Evolutionary conservation across 805 yeast genomes (phyloP).

Genomic region (Metschnikowia noctiluminum): DNA sequence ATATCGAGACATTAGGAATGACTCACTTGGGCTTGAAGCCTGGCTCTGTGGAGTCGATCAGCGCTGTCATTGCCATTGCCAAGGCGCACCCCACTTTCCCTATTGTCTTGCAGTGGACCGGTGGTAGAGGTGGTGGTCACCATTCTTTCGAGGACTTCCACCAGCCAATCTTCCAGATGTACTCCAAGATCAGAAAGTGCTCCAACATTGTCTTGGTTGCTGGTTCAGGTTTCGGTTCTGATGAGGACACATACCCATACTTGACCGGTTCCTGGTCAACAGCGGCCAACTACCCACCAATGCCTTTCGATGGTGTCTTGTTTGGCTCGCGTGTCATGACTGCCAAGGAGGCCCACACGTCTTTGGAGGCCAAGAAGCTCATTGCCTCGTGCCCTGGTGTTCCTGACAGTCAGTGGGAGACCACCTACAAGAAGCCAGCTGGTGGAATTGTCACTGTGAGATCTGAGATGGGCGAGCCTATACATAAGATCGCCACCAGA

Average conservation of each 20-base stretch:
- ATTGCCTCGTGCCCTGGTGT: conserved; percentile 92
- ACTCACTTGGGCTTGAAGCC: conserved; percentile 96
- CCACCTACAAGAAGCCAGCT: conserved; percentile 88
- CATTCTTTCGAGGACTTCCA: conserved; percentile 99
- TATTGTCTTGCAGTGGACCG: conserved; percentile 98
- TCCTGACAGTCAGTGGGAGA: conserved; percentile 85
- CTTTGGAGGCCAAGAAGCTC: conserved; percentile 89
- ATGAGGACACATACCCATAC: conserved; percentile 95
- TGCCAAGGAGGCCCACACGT: conserved; percentile 93
- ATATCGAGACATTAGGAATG: conserved; percentile 86
- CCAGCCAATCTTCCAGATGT: conserved; percentile 94
- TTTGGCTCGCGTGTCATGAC: conserved; percentile 97
- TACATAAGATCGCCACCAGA: conserved; percentile 96
- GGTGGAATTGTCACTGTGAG: conserved; percentile 96
- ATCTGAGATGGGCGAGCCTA: conserved; percentile 99
- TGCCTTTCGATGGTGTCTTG: conserved; percentile 98
- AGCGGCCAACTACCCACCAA: conserved; percentile 84
- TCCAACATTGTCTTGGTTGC: conserved; percentile 87
- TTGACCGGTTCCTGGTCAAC: conserved; percentile 97
- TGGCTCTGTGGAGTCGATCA: conserved; percentile 91
- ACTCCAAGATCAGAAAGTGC: conserved; percentile 88
- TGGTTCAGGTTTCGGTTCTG: conserved; percentile 98
- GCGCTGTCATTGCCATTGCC: conserved; percentile 84
- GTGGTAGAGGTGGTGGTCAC: conserved; percentile 99
- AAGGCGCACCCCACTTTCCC: conserved; percentile 96